Base-by-base conservation (phyloP, 2,329 filamentous ascomycete genomes). In the Hypoxylon sp. region DNA sequence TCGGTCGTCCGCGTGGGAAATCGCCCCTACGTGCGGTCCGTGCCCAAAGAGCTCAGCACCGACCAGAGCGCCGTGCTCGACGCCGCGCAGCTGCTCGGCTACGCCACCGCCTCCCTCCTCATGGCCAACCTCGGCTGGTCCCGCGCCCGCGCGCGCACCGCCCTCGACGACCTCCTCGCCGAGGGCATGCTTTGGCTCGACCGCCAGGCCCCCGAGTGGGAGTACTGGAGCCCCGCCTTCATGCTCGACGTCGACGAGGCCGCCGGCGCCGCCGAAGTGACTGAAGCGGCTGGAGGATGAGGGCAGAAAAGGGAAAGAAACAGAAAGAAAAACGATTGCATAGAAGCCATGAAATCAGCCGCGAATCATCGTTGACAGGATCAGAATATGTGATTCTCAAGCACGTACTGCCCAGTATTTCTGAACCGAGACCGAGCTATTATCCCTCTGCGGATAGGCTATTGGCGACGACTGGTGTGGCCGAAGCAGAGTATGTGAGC, bases 181-280 rank as follows among this genome's bases (percentile, higher is more conserved):
- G 92, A 96, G 69, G 92, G 92, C 48, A 85, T 99, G 79, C 85
- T 99, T 11, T 99, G 95, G 95, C 87, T 98, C 4, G 95, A 99
- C 75, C 86, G 85, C 65, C 92, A 97, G 77, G 87, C 78, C 8
- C 81, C 84, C 7, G 94, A 98, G 77, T 92, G 88, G 74, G 93
- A 98, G 75, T 99, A 97, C 69, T 99, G 95, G 95, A 91, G 87
- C 57, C 91, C 91, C 0, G 87, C 88, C 0, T 91, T 90, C 60
- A 91, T 73, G 58, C 57, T 70, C 54, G 68, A 68, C 41, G 62
- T 55, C 7, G 64, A 66, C 68, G 55, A n/a, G n/a, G n/a, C n/a
- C n/a, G n/a, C n/a, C n/a, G n/a, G n/a, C n/a, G n/a, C n/a, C n/a
- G n/a, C n/a, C n/a, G n/a, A n/a, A n/a, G n/a, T n/a, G n/a, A n/a